Percentiles rank a stretch among this genome's conserved stretches.
Conservation (phyloP, 306 rosid species). For the Alnus rubra region DNA sequence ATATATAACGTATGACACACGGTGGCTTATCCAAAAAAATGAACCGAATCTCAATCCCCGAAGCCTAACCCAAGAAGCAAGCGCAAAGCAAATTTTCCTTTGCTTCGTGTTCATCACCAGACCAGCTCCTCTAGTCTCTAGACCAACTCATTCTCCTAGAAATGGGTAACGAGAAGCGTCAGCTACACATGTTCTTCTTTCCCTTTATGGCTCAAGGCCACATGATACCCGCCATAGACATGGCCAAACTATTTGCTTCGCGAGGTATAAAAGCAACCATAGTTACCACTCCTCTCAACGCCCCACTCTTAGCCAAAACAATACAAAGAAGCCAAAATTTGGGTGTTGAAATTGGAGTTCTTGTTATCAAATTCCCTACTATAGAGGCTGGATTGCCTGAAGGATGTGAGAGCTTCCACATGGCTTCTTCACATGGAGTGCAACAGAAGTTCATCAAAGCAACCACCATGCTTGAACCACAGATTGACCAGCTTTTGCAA, state of each 20-base stretch:
- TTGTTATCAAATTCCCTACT: conserved; percentile 33
- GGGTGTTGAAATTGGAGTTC: not conserved
- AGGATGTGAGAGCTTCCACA: conserved; percentile 45
- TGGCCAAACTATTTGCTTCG: conserved; percentile 32
- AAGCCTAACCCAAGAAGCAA: too few species aligned
- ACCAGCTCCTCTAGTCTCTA: too few species aligned
- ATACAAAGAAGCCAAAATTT: not conserved
- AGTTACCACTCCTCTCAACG: conserved; percentile 29
- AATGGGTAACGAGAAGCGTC: not conserved
- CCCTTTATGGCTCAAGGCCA: conserved; percentile 39
- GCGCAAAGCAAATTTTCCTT: too few species aligned
- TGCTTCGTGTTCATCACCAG: too few species aligned
- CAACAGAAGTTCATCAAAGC: conserved; percentile 30
- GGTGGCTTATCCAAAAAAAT: too few species aligned
- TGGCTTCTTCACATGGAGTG: not conserved
- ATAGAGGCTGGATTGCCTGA: conserved; percentile 44
- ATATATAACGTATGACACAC: too few species aligned
- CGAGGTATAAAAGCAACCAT: conserved; percentile 30
- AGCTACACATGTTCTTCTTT: conserved; percentile 36
- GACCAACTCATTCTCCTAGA: too few species aligned
- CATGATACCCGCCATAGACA: conserved; percentile 33
- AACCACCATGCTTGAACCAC: conserved; percentile 24
- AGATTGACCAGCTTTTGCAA: conserved; percentile 39
- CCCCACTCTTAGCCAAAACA: conserved; percentile 7
- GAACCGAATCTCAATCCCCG: too few species aligned